Percentiles rank a stretch among this genome's conserved stretches.
Evolutionary conservation across 2,329 filamentous ascomycete genomes (phyloP).

Genomic region (Ilyonectria destructans): DNA sequence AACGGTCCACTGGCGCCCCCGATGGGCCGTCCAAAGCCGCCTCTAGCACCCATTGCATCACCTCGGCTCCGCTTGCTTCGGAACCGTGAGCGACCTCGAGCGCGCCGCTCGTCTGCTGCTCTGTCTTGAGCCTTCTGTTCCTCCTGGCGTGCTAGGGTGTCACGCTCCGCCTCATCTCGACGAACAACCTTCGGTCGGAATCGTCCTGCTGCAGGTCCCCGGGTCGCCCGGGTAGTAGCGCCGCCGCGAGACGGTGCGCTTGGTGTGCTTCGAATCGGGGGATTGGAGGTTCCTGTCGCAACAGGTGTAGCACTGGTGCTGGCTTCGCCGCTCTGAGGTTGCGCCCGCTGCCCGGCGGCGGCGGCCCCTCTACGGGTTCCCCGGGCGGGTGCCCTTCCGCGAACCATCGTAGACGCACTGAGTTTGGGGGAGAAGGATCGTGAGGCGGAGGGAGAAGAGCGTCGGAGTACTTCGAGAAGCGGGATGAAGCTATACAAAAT

Average conservation of each 20-base stretch:
- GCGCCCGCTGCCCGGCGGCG: constrained; percentile 45
- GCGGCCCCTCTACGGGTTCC: constrained; percentile 53
- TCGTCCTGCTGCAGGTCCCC: constrained; percentile 57
- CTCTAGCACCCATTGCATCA: constrained; percentile 61
- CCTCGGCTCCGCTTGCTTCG: constrained; percentile 62
- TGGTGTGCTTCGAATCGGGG: constrained; percentile 38
- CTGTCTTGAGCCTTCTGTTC: constrained; percentile 61
- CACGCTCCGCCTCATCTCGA: constrained; percentile 67
- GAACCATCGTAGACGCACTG: constrained; percentile 48
- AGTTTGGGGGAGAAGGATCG: not conserved
- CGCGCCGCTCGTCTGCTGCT: constrained; percentile 58
- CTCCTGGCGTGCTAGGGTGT: constrained; percentile 63
- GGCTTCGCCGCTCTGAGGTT: constrained; percentile 39
- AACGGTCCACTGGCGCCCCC: constrained; percentile 60
- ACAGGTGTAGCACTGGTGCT: constrained; percentile 39
- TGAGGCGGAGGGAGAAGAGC: not conserved
- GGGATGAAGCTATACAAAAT: constrained; percentile 50
- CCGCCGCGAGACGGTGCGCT: constrained; percentile 53
- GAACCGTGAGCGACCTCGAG: constrained; percentile 58
- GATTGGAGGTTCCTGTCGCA: constrained; percentile 35
- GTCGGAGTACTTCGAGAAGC: constrained; percentile 15
- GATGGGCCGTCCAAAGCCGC: constrained; percentile 55
- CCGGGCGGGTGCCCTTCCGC: constrained; percentile 53
- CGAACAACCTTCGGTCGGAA: constrained; percentile 67
- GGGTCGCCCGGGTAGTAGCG: constrained; percentile 54